Base-by-base conservation (phyloP, 73 alveolate genomes). In the Paramecium sexaurelia region DNA sequence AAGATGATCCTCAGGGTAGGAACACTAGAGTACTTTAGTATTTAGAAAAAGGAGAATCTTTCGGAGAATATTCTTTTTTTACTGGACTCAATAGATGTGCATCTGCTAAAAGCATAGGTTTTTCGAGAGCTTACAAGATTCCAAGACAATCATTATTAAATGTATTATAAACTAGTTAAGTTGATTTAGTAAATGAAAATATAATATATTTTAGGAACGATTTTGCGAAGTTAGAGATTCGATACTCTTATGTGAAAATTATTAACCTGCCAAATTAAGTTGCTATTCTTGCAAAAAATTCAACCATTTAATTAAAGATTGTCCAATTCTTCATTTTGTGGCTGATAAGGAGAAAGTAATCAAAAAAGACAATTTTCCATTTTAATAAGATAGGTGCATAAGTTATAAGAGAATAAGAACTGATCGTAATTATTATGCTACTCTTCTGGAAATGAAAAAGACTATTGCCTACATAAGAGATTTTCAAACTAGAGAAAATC, bases 51-150 rank as follows among this genome's bases (percentile, higher is more conserved):
- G 97, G 95, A 6, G 89, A 92, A 13, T 57, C 55, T 22, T 67
- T 94, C 26, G 97, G 97, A 0, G 97, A 92, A 37, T 43, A 85
- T 36, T 85, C 94, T 19, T 92, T 94, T 86, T 94, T 94, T 69
- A 86, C 96, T 6, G 97, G 95, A 22, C 45, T 26, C 37, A 35
- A 89, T 22, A 55, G 97, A 82, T 73, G 87, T 20, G 93, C 93
- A 5, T 71, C 92, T 19, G 95, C 94, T 5, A 86, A 94, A 67
- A 85, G 95, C 8, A 92, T 55, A 33, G 93, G 88, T 13, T 85
- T 94, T 61, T 73, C 97, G 20, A 91, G 93, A 27, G 95, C 93
- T 22, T 87, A 68, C 51, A 87, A 87, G 24, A 87, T 87, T 10
- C 41, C 66, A 19, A 61, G 93, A 40, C 19, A 57, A 69, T 51